Evolutionary conservation across 2,329 filamentous ascomycete species (phyloP).

Genomic region (Lachnellula suecica): DNA sequence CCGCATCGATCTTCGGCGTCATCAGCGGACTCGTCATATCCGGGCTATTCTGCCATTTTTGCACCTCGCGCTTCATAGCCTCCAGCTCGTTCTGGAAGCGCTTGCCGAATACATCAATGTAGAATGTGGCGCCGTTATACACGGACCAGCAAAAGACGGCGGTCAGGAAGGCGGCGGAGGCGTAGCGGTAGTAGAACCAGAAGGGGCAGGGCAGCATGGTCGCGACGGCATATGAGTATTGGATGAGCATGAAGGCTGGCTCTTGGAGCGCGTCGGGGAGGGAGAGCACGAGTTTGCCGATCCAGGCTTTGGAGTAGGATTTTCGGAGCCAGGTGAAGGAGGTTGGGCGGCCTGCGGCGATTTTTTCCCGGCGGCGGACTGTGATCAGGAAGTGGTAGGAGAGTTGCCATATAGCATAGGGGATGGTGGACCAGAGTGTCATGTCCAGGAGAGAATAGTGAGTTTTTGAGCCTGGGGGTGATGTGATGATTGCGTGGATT

Average conservation of each 20-base stretch:
- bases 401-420: slow-evolving; percentile 91
- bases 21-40: slow-evolving; percentile 44
- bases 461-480: slow-evolving; percentile 67
- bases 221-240: slow-evolving; percentile 84
- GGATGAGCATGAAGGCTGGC: slow-evolving; percentile 91
- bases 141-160: slow-evolving; percentile 91
- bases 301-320: slow-evolving; percentile 86
- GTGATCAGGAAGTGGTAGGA: slow-evolving; percentile 94
- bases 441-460: slow-evolving; percentile 81
- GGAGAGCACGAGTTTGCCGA: slow-evolving; percentile 80
- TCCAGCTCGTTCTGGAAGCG: slow-evolving; percentile 97
- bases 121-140: slow-evolving; percentile 95
- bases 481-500: slow-evolving; percentile 75
- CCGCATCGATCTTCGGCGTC: slow-evolving; percentile 34
- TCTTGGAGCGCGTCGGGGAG: slow-evolving; percentile 79
- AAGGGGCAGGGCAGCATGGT: slow-evolving; percentile 94
- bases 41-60: slow-evolving; percentile 75
- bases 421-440: slow-evolving; percentile 91
- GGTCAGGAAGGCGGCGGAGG: slow-evolving; percentile 74
- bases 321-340: slow-evolving; percentile 96
- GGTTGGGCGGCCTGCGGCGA: slow-evolving; percentile 90
- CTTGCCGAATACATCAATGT: slow-evolving; percentile 97
- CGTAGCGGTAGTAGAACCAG: slow-evolving; percentile 89
- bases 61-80: slow-evolving; percentile 81
- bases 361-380: slow-evolving; percentile 90